Evolutionary conservation across 345 rosid genomes (phyloP).

Genomic region (Lenwebbia sp.): DNA sequence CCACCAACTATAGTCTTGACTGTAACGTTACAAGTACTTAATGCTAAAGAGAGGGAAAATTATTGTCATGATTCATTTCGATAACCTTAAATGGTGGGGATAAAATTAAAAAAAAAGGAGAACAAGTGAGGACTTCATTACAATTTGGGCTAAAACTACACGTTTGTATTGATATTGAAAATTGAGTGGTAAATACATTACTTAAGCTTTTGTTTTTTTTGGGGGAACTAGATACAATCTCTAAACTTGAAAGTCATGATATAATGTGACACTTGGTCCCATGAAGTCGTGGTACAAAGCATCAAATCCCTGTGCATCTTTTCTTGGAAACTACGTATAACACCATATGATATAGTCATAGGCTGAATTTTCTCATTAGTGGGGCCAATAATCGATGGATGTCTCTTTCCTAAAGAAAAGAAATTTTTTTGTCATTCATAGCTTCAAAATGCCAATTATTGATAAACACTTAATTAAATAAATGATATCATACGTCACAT

Average conservation of each 20-base stretch:
- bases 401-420: not conserved
- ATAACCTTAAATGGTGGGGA: not conserved
- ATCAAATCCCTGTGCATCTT: not conserved
- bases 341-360: not conserved
- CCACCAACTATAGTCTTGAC: not conserved
- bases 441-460: not conserved
- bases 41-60: not conserved
- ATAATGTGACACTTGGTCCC: not conserved
- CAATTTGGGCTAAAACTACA: not conserved
- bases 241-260: not conserved
- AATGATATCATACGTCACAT: not conserved
- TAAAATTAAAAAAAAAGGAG: not conserved
- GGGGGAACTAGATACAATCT: not conserved
- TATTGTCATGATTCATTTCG: not conserved
- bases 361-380: not conserved
- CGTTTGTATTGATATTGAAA: not conserved
- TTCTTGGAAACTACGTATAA: not conserved
- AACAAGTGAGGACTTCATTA: not conserved
- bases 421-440: not conserved
- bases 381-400: not conserved
- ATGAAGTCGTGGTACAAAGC: not conserved
- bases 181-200: not conserved
- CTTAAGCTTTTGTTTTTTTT: not conserved
- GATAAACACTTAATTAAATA: accelerated
- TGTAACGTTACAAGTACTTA: not conserved